Base-by-base conservation (phyloP, 2,329 filamentous ascomycete species). In the Colletotrichum camelliae region DNA sequence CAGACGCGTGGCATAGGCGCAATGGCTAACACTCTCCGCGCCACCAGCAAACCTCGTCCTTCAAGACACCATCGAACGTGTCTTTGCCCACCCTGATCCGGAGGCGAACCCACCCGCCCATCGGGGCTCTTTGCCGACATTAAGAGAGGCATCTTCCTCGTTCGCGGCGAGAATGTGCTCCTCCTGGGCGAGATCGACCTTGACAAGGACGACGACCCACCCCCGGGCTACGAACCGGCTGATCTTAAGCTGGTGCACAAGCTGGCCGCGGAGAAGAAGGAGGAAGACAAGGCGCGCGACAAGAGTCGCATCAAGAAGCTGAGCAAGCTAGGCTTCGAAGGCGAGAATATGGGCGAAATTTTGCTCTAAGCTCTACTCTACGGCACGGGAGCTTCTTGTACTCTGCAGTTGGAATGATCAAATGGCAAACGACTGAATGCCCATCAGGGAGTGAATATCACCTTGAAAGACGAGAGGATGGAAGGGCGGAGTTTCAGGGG, bases 81-180 rank as follows among this genome's bases (percentile, higher is more conserved):
- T 98, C 80, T 98, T 96, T 83, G 84, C 87, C 5, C 83, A 86
- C 82, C 91, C 83, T 86, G 80, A 82, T 24, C 84, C 83, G 15
- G 77, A 79, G 10, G 79, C 81, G 12, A 77, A 72, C 64, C 69
- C 77, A 12, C 85, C 71, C 83, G 79, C 77, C 86, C 80, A 82
- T 52, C 83, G 37, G 88, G 88, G 13, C 83, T 97, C 67, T 98
- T 95, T 83, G 95, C 95, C 76, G 97, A 99, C 83, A 91, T 98
- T 76, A 89, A 92, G 13, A 92, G 95, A 74, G 97, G 97, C 66
- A 92, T 98, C 77, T 98, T 97, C 86, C 91, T 98, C 43, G 95
- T 99, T 61, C 91, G 97, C 75, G 97, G 97, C 79, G 97, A 99
- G 87, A 99, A 99, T 84, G 97, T 99, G n/a, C 89, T 98, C 67